These are phyloP conservation scores for Paecilomyces fulvus DNA, from an alignment of 2,329 filamentous ascomycete species.

Conservation along the genomic window DNA sequence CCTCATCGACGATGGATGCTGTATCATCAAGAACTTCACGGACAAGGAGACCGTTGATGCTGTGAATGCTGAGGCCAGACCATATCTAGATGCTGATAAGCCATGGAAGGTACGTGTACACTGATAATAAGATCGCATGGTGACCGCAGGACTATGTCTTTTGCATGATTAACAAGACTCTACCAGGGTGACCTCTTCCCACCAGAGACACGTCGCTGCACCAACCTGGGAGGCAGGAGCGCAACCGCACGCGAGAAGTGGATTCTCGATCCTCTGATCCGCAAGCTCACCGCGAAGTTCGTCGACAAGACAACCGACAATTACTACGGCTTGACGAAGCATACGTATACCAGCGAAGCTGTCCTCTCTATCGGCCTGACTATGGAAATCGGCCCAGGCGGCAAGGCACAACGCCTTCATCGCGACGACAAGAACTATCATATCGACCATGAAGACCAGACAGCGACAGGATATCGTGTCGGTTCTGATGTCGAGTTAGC, in stretches of 20 bases:
- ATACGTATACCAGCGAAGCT: conserved; percentile 18
- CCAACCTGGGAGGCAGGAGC: background rate
- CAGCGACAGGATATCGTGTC: conserved; percentile 32
- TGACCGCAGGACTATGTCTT: background rate
- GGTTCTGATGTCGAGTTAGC: background rate
- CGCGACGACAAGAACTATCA: conserved; percentile 30
- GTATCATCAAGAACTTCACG: background rate
- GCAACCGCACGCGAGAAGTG: background rate
- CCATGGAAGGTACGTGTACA: background rate
- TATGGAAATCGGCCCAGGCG: conserved; percentile 27
- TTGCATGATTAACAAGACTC: background rate
- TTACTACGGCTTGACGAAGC: conserved; percentile 18
- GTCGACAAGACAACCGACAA: conserved; percentile 19
- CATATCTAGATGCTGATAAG: background rate
- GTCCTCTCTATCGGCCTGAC: conserved; percentile 16
- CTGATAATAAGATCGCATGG: background rate
- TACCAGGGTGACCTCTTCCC: background rate
- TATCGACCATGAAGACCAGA: conserved; percentile 23
- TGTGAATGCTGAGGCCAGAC: background rate
- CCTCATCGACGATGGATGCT: background rate
- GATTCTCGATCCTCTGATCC: conserved; percentile 7
- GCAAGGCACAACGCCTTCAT: conserved; percentile 32
- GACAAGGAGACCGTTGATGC: background rate
- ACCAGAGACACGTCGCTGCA: background rate
- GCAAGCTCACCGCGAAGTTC: conserved; percentile 11